These are phyloP conservation scores for Aureobasidium melanogenum DNA, from an alignment of 2,329 filamentous ascomycete species.

Conservation along the genomic window DNA sequence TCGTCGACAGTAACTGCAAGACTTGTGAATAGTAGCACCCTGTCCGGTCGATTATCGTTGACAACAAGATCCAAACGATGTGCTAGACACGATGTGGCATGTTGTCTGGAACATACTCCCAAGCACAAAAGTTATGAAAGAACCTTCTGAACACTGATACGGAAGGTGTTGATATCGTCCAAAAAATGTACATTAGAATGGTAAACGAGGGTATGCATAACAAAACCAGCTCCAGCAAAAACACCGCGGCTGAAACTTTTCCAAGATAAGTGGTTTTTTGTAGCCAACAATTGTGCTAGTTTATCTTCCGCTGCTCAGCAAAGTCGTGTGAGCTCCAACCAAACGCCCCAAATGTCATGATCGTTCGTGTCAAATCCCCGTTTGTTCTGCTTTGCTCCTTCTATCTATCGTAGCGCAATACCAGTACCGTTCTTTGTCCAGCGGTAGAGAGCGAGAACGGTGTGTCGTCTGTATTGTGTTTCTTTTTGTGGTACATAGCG, in stretches of 20 bases:
- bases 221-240: background rate
- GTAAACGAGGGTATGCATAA: background rate
- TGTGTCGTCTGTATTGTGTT: conserved; percentile 10
- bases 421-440: conserved; percentile 12
- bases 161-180: background rate
- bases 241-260: background rate
- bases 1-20: background rate
- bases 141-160: background rate
- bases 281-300: background rate
- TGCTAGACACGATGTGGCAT: background rate
- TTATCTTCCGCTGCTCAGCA: no score
- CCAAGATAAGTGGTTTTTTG: background rate
- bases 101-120: background rate
- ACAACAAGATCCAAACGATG: background rate
- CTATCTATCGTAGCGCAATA: conserved; percentile 1
- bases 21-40: background rate
- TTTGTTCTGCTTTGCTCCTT: background rate
- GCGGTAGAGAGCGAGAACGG: conserved; percentile 8
- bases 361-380: background rate
- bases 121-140: background rate
- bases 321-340: background rate
- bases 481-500: conserved; percentile 12
- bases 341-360: background rate
- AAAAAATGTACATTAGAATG: background rate
- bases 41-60: background rate